Evolutionary conservation across 1,139 yeast genomes (phyloP).

Genomic region (Lodderomyces elongisporus): DNA sequence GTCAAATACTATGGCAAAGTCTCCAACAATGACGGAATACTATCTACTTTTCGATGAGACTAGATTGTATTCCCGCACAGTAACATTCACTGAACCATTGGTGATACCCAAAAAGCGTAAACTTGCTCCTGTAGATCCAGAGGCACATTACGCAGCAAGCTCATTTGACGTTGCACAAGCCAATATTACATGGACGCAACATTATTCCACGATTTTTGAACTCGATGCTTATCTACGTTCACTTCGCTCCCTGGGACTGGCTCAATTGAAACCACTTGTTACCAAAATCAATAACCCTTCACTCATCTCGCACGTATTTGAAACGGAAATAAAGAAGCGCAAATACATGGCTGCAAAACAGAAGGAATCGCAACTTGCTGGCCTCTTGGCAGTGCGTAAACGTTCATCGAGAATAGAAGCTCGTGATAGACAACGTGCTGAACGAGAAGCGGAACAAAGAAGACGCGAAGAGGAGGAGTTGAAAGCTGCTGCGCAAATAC

Average conservation of each 20-base stretch:
- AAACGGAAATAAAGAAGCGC: slow-evolving; percentile 34
- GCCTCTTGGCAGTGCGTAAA: slow-evolving; percentile 45
- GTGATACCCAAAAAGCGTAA: slow-evolving; percentile 39
- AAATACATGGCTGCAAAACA: slow-evolving; percentile 37
- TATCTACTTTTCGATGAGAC: slow-evolving; percentile 31
- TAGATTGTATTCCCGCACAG: slow-evolving; percentile 39
- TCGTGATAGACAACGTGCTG: slow-evolving; percentile 11
- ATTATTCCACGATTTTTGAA: slow-evolving; percentile 31
- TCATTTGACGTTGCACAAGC: slow-evolving; percentile 28
- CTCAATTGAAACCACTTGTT: slow-evolving; percentile 14
- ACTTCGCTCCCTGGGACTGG: slow-evolving; percentile 14
- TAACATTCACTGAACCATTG: slow-evolving; percentile 27
- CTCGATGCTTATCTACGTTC: slow-evolving; percentile 21
- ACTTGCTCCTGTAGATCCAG: slow-evolving; percentile 31
- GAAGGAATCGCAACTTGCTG: slow-evolving; percentile 45
- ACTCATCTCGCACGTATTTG: slow-evolving; percentile 22
- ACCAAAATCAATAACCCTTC: slow-evolving; percentile 17
- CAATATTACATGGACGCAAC: slow-evolving; percentile 27
- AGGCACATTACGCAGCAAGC: slow-evolving; percentile 20
- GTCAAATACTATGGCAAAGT: neutral
- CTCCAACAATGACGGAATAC: neutral
- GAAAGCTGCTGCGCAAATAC: slow-evolving; percentile 28
- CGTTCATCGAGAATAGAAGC: slow-evolving; percentile 47
- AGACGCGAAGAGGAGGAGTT: slow-evolving; percentile 36
- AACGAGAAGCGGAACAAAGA: slow-evolving; percentile 32